Evolutionary conservation across 1,284 basidiomycete genomes (phyloP).

Genomic region (Neolentinus lepideus): DNA sequence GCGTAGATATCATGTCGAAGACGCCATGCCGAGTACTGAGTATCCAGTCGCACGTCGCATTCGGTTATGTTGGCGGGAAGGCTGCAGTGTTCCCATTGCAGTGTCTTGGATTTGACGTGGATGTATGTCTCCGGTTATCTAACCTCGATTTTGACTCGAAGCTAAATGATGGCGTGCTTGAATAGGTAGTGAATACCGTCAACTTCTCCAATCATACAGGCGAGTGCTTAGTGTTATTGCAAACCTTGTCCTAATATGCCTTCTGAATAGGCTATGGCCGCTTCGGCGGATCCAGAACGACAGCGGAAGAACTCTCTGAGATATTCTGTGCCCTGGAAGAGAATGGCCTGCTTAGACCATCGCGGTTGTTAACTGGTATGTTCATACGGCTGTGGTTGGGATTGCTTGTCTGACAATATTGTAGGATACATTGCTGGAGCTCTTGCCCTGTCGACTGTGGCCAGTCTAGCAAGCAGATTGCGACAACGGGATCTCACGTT

Average conservation of each 20-base stretch:
- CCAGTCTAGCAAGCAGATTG: conserved; percentile 55
- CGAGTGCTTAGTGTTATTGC: conserved; percentile 22
- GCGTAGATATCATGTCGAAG: conserved; percentile 5
- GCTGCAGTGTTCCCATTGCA: conserved; percentile 95
- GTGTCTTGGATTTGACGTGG: conserved; percentile 93
- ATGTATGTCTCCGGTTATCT: conserved; percentile 48
- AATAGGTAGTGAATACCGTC: conserved; percentile 90
- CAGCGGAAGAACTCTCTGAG: conserved; percentile 55
- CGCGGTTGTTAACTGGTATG: conserved; percentile 66
- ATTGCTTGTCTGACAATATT: neutral
- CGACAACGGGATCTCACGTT: conserved; percentile 50
- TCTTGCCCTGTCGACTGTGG: conserved; percentile 67
- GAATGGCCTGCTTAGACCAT: conserved; percentile 60
- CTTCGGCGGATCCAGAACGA: conserved; percentile 68
- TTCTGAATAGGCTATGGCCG: conserved; percentile 60
- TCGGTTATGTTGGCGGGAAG: conserved; percentile 94
- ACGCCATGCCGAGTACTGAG: conserved; percentile 51
- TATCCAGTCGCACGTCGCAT: conserved; percentile 91
- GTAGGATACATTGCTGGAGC: conserved; percentile 86
- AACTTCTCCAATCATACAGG: conserved; percentile 95
- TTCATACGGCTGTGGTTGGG: neutral
- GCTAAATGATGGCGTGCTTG: conserved; percentile 12
- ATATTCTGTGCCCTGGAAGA: conserved; percentile 65
- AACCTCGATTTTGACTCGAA: neutral
- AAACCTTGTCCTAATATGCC: neutral